A percentile compares a stretch with the other conserved stretches of the same genome.
Evolutionary conservation across 2,329 filamentous ascomycete genomes (phyloP).

Genomic region (Cladophialophora carrionii): DNA sequence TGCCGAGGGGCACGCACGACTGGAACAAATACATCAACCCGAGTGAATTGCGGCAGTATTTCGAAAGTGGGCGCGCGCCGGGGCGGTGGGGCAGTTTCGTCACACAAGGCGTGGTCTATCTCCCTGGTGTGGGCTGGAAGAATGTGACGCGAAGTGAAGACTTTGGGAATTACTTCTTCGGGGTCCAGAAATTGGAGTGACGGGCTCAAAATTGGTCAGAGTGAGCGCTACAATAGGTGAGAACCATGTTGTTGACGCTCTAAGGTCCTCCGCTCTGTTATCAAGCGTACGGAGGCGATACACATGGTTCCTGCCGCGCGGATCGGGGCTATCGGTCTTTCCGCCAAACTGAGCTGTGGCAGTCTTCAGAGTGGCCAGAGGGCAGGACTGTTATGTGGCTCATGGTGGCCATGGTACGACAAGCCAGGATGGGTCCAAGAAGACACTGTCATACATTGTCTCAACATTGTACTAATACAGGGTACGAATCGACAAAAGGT

Average conservation of each 20-base stretch:
- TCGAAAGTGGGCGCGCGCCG: constrained; percentile 44
- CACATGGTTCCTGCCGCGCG: too few relatives aligned
- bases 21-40: constrained; percentile 96
- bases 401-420: background rate
- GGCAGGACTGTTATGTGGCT: too few relatives aligned
- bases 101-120: constrained; percentile 79
- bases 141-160: constrained; percentile 78
- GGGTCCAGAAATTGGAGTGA: constrained; percentile 61
- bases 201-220: background rate
- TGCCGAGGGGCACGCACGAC: constrained; percentile 91
- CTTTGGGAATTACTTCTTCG: constrained; percentile 96
- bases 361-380: background rate
- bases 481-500: background rate
- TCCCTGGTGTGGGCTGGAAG: constrained; percentile 89
- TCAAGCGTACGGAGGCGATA: background rate
- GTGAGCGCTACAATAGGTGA: background rate
- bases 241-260: background rate
- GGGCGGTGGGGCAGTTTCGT: constrained; percentile 57
- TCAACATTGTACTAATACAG: background rate
- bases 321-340: background rate
- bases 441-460: background rate
- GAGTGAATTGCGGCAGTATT: constrained; percentile 63
- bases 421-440: background rate
- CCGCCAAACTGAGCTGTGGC: background rate
- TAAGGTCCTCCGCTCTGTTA: background rate